Conservation (phyloP, 805 yeast species). For the Kuraishia piskuri region DNA sequence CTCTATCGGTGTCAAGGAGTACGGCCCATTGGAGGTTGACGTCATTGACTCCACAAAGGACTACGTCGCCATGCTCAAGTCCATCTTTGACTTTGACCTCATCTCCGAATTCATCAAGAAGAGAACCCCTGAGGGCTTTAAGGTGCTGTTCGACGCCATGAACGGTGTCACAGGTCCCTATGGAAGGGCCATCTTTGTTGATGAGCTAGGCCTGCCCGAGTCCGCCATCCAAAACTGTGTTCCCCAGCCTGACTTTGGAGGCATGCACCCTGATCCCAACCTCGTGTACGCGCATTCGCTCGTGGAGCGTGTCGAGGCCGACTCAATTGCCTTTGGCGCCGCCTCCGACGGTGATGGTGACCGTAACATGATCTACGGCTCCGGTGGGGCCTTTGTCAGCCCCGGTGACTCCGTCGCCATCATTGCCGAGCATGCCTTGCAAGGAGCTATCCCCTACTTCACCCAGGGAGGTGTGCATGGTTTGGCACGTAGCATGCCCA, state of each 20-base stretch:
- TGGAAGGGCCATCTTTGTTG: slow-evolving; percentile 74
- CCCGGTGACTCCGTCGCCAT: slow-evolving; percentile 99
- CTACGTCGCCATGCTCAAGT: slow-evolving; percentile 71
- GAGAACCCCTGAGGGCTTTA: slow-evolving; percentile 47
- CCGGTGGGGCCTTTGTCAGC: slow-evolving; percentile 76
- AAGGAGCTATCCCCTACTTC: slow-evolving; percentile 80
- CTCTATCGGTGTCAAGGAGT: slow-evolving; percentile 38
- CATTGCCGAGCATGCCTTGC: slow-evolving; percentile 78
- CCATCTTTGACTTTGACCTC: slow-evolving; percentile 79
- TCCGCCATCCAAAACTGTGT: slow-evolving; percentile 66
- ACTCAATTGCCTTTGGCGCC: slow-evolving; percentile 87
- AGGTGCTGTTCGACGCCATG: slow-evolving; percentile 78
- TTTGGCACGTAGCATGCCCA: slow-evolving; percentile 95
- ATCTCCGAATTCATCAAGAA: slow-evolving; percentile 61
- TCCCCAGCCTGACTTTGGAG: slow-evolving; percentile 91
- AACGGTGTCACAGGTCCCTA: slow-evolving; percentile 98
- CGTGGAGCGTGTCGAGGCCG: slow-evolving; percentile 77
- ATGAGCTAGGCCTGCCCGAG: slow-evolving; percentile 72
- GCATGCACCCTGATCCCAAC: slow-evolving; percentile 97
- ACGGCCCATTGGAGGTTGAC: slow-evolving; percentile 65
- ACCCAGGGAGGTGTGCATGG: slow-evolving; percentile 80
- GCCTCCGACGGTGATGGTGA: slow-evolving; percentile 99
- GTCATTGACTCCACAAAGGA: slow-evolving; percentile 75
- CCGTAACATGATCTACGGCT: slow-evolving; percentile 97
- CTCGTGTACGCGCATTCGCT: slow-evolving; percentile 86